Conservation (phyloP, 805 yeast species). For the Kodamaea kakaduensis region DNA sequence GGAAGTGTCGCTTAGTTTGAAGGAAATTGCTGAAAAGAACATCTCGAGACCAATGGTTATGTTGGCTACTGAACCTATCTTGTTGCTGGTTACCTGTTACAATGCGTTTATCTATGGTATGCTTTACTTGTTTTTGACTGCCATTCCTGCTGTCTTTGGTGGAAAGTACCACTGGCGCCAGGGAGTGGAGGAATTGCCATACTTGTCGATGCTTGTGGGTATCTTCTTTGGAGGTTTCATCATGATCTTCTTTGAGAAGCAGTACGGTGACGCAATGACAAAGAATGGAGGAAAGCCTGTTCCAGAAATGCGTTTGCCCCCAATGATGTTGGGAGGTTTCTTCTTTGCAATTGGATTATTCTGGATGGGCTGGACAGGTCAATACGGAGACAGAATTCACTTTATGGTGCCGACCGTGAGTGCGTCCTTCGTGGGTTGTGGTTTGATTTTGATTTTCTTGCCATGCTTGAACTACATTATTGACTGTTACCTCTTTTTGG, state of each 20-base stretch:
- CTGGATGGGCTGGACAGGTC: constrained; percentile 89
- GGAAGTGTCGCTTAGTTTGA: constrained; percentile 26
- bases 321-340: constrained; percentile 70
- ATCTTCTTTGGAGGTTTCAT: constrained; percentile 27
- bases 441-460: constrained; percentile 54
- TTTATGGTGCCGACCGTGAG: constrained; percentile 66
- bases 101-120: constrained; percentile 49
- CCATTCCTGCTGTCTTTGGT: constrained; percentile 44
- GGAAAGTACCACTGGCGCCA: constrained; percentile 22
- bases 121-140: constrained; percentile 43
- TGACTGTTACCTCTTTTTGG: constrained; percentile 53
- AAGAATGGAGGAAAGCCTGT: constrained; percentile 45
- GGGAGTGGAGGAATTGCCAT: constrained; percentile 26
- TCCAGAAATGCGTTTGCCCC: constrained; percentile 77
- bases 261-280: constrained; percentile 31
- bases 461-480: constrained; percentile 58
- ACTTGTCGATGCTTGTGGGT: constrained; percentile 36
- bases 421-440: constrained; percentile 40
- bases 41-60: constrained; percentile 36
- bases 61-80: constrained; percentile 40
- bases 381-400: constrained; percentile 64
- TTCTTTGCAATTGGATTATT: constrained; percentile 73
- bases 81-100: constrained; percentile 40
- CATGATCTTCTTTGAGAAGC: constrained; percentile 25
- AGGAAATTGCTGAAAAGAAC: constrained; percentile 34